These are phyloP conservation scores for Boeremia lycopersici DNA, from an alignment of 2,329 filamentous ascomycete genomes.

Conservation along the genomic window DNA sequence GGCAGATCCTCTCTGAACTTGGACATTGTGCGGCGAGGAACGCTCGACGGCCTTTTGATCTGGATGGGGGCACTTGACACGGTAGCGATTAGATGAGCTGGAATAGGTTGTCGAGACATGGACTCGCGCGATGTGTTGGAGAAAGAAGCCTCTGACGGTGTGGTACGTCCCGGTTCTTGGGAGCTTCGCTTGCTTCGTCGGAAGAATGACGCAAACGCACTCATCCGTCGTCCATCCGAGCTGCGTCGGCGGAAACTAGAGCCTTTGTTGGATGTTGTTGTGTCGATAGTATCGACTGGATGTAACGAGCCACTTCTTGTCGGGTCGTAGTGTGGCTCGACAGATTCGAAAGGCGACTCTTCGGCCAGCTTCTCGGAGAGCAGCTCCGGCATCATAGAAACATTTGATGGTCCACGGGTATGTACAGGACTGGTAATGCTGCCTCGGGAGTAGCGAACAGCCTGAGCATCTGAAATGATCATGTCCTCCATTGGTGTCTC, in stretches of 20 bases:
- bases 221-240: slow-evolving; percentile 45
- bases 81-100: slow-evolving; percentile 55
- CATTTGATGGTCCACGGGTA: slow-evolving; percentile 55
- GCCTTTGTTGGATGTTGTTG: slow-evolving; percentile 33
- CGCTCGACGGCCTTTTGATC: slow-evolving; percentile 57
- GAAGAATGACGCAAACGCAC: slow-evolving; percentile 65
- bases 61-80: slow-evolving; percentile 43
- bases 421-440: slow-evolving; percentile 56
- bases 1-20: slow-evolving; percentile 92
- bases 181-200: slow-evolving; percentile 62
- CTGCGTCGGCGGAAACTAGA: slow-evolving; percentile 38
- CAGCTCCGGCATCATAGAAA: slow-evolving; percentile 60
- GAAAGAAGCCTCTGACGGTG: slow-evolving; percentile 72
- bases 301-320: slow-evolving; percentile 42
- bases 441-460: slow-evolving; percentile 55
- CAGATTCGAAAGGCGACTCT: slow-evolving; percentile 49
- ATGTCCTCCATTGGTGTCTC: slow-evolving; percentile 54
- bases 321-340: slow-evolving; percentile 43
- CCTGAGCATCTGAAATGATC: slow-evolving; percentile 56
- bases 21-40: slow-evolving; percentile 81
- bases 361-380: slow-evolving; percentile 49
- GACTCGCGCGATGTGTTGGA: slow-evolving; percentile 91
- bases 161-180: slow-evolving; percentile 57
- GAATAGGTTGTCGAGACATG: slow-evolving; percentile 65
- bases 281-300: slow-evolving; percentile 41